These are phyloP conservation scores for Nicotiana obtusifolia DNA, from an alignment of 257 asterid genomes.

Conservation along the genomic window DNA sequence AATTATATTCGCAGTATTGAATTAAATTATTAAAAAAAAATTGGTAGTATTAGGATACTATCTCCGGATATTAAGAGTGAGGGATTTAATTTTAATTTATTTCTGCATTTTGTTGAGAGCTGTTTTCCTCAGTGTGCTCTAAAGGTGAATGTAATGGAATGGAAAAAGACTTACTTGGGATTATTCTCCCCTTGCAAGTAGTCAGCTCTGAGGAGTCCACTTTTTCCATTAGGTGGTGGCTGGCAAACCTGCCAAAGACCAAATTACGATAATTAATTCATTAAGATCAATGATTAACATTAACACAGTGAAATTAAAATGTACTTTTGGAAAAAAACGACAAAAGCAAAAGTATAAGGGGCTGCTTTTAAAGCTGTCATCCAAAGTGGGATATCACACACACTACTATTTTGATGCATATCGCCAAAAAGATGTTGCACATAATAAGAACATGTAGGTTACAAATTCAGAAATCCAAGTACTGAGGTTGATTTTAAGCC, in stretches of 20 bases:
- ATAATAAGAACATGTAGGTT: background rate
- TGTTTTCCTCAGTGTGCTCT: background rate
- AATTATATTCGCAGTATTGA: background rate
- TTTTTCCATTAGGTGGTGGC: conserved; percentile 83
- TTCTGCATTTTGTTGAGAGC: background rate
- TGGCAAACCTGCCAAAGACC: conserved; percentile 55
- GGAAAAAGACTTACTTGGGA: conserved; percentile 48
- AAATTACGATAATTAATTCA: conserved; percentile 12
- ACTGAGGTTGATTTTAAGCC: no score
- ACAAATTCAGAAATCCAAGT: no score
- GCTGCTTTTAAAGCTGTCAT: conserved; percentile 8
- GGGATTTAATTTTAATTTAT: fast-evolving
- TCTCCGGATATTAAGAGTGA: background rate
- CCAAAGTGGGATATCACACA: background rate
- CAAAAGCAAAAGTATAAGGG: background rate
- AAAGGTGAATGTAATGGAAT: background rate
- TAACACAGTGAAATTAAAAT: background rate
- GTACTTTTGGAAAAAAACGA: background rate
- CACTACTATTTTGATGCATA: background rate
- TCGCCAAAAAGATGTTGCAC: background rate
- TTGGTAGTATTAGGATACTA: background rate
- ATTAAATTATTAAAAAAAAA: background rate
- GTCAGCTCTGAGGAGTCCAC: conserved; percentile 82
- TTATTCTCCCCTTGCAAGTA: conserved; percentile 54
- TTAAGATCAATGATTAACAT: conserved; percentile 7